phyloP scores from a whole-genome alignment of 1,284 basidiomycete species.

The Tetrapyrgos nigripes region DNA sequence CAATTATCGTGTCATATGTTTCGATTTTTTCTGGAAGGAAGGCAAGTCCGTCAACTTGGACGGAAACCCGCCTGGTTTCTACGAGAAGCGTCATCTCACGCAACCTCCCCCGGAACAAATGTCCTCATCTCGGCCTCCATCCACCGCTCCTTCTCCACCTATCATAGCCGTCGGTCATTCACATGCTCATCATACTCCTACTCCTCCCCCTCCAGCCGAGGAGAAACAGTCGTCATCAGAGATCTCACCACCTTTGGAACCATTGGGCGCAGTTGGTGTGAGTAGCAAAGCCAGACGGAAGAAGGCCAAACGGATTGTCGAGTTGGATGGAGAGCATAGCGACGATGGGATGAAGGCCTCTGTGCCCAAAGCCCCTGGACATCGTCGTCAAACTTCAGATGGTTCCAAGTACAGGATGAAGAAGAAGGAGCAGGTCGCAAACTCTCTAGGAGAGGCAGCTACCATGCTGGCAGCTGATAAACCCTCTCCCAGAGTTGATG shows the following conservation, averaged over 20 bases:
- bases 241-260: constrained; percentile 50
- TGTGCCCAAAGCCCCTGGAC: constrained; percentile 28
- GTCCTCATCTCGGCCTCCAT: constrained; percentile 53
- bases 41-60: constrained; percentile 78
- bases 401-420: constrained; percentile 23
- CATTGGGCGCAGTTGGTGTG: constrained; percentile 45
- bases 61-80: constrained; percentile 75
- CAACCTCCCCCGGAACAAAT: constrained; percentile 56
- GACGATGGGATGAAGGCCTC: constrained; percentile 25
- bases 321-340: constrained; percentile 58
- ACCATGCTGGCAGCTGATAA: constrained; percentile 6
- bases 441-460: constrained; percentile 6
- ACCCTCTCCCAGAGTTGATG: not conserved
- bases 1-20: constrained; percentile 78
- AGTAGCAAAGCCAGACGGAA: constrained; percentile 55
- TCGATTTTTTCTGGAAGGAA: constrained; percentile 85
- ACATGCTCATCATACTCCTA: constrained; percentile 39
- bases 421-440: constrained; percentile 6
- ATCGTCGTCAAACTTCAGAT: constrained; percentile 41
- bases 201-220: constrained; percentile 23
- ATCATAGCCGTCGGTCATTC: constrained; percentile 58
- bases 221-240: constrained; percentile 42
- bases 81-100: constrained; percentile 73
- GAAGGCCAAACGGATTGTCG: constrained; percentile 73
- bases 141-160: constrained; percentile 62